Conservation (phyloP, 2,329 filamentous ascomycete genomes). For the Ceratocystis colombiana region DNA sequence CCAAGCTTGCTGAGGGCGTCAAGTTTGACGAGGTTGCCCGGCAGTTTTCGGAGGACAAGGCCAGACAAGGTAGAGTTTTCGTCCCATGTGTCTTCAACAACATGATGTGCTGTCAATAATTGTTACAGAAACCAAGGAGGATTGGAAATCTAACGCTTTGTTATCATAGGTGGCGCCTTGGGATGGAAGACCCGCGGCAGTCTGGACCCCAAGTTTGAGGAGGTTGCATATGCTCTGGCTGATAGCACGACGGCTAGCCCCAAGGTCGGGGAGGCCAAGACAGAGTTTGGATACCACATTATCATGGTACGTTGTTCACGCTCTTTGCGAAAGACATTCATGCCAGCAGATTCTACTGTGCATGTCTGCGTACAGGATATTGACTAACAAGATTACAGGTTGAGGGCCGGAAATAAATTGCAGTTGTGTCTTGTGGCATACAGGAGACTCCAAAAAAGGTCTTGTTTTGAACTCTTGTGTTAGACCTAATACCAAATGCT, state of each 20-base stretch:
- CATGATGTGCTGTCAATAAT: not conserved
- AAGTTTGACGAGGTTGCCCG: conserved; percentile 68
- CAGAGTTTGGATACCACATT: conserved; percentile 66
- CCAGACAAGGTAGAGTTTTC: conserved; percentile 45
- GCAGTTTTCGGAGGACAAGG: conserved; percentile 68
- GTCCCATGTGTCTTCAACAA: not conserved
- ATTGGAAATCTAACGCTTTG: conserved; percentile 2
- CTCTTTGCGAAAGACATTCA: not conserved
- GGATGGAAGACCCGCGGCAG: conserved; percentile 64
- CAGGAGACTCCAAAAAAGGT: not conserved
- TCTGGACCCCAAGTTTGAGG: conserved; percentile 59
- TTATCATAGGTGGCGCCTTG: conserved; percentile 52
- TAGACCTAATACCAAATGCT: conserved; percentile 2
- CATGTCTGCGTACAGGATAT: not conserved
- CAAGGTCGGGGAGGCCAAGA: conserved; percentile 61
- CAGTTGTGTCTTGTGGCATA: not conserved
- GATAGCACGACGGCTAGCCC: conserved; percentile 54
- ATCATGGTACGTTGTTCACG: conserved; percentile 51
- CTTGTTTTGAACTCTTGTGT: not conserved
- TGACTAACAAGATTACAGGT: conserved; percentile 30
- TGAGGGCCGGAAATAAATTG: conserved; percentile 35
- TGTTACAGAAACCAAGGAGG: not conserved
- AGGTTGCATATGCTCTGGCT: conserved; percentile 59
- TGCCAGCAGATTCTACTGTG: not conserved
- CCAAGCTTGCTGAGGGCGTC: conserved; percentile 53